Percentiles rank a stretch among this genome's conserved stretches.
These are phyloP conservation scores for Colletotrichum neosansevieriae DNA, from an alignment of 2,329 filamentous ascomycete genomes.

Conservation along the genomic window DNA sequence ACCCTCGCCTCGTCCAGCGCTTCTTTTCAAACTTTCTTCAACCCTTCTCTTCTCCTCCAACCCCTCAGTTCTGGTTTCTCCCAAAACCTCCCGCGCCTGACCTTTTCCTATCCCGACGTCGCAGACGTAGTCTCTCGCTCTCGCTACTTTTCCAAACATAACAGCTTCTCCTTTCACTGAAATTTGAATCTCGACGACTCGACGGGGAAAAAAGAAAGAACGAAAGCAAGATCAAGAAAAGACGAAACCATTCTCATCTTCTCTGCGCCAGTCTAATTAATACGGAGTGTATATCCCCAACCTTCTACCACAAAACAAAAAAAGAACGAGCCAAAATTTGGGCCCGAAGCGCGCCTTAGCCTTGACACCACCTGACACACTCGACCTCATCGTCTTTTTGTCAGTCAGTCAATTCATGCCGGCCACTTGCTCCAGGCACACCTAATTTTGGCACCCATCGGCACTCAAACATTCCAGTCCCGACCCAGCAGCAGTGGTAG, in stretches of 20 bases:
- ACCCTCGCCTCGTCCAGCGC: conserved; percentile 35
- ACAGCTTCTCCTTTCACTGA: conserved; percentile 22
- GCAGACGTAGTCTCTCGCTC: conserved; percentile 38
- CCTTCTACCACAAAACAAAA: neutral
- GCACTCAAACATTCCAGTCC: conserved; percentile 34
- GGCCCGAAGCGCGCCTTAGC: conserved; percentile 23
- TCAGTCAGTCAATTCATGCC: conserved; percentile 34
- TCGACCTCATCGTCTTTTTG: conserved; percentile 28
- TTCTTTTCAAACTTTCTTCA: conserved; percentile 32
- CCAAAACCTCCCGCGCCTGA: conserved; percentile 34
- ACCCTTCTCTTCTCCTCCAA: conserved; percentile 28
- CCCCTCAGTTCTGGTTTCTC: conserved; percentile 6
- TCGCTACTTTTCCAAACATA: conserved; percentile 21
- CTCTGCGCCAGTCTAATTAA: conserved; percentile 25
- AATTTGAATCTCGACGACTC: conserved; percentile 21
- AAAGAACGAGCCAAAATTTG: conserved; percentile 4
- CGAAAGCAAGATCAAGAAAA: neutral
- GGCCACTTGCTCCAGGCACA: conserved; percentile 20
- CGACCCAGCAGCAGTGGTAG: neutral
- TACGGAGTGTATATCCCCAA: conserved; percentile 14
- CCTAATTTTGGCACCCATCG: conserved; percentile 29
- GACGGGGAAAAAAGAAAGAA: conserved; percentile 2
- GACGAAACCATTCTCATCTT: neutral
- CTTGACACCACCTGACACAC: conserved; percentile 37
- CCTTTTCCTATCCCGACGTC: conserved; percentile 34